Evolutionary conservation across 2,329 filamentous ascomycete species (phyloP), one percentile per base, ranked within the genome.

Genomic region (Colletotrichum shisoi): DNA sequence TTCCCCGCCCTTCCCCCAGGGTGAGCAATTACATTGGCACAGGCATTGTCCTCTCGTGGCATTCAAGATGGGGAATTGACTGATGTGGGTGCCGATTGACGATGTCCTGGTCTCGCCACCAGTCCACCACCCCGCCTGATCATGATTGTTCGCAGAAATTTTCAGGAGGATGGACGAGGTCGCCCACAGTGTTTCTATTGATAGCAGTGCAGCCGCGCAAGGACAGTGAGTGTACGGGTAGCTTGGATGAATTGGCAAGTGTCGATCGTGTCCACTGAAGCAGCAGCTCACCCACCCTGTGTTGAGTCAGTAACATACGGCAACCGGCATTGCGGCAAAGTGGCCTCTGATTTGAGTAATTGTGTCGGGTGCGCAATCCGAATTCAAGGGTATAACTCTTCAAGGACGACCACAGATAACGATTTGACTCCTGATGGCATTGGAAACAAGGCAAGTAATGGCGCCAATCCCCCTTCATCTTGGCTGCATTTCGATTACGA

Each of bases 11-110:
- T 42, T 40, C 42, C 37, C 31, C 31, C 31, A 34, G 46, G 49
- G 19, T 11, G 19, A 52, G 17, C 27, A 13, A 52, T 15, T 52
- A 6, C 49, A 52, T 39, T 37, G 49, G 27, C 27, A 34, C 48
- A 19, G 3, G 24, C 11, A 21, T 52, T 11, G n/a, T 21, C n/a
- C 39, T 40, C 34, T 53, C 27, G 60, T 67, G 12, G 19, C 19
- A 67, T 44, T 53, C 40, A 40, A 34, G 57, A 62, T 64, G 64
- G 64, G 53, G 53, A 48, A 40, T 13, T 57, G 40, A 44, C 31
- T n/a, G n/a, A 13, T 31, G 57, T 44, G 21, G 34, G 19, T 34
- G 34, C 11, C n/a, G 27, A 40, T 51, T 60, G 48, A 59, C 54
- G 61, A 53, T 44, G 42, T 15, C 37, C 54, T 54, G 34, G 42